Conservation (phyloP, 2,329 filamentous ascomycete genomes). For the Lasiodiplodia hormozganensis region DNA sequence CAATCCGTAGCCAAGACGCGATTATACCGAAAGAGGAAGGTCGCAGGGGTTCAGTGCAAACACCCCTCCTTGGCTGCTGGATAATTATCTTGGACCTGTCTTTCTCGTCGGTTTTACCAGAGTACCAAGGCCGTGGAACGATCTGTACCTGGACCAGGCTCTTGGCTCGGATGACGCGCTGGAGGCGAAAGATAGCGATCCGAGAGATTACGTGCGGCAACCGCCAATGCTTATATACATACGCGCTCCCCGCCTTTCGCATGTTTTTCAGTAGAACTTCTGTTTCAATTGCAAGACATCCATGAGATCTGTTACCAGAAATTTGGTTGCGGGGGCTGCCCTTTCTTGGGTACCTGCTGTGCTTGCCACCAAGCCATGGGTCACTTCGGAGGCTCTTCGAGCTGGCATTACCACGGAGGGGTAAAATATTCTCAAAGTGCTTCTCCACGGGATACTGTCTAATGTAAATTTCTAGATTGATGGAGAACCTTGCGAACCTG, state of each 20-base stretch:
- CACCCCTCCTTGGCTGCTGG: background rate
- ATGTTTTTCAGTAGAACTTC: background rate
- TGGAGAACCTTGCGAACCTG: constrained; percentile 61
- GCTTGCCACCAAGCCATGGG: constrained; percentile 32
- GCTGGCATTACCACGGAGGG: constrained; percentile 48
- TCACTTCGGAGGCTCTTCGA: constrained; percentile 50
- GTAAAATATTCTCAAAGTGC: constrained; percentile 34
- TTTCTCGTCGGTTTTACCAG: constrained; percentile 2
- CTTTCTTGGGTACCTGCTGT: background rate
- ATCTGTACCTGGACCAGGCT: background rate
- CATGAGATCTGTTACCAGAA: background rate
- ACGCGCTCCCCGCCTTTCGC: background rate
- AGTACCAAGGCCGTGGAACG: background rate
- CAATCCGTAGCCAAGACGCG: background rate
- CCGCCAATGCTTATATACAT: constrained; percentile 2
- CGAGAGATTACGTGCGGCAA: background rate
- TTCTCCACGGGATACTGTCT: background rate
- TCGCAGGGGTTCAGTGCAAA: background rate
- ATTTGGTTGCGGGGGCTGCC: background rate
- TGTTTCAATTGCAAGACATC: too few relatives aligned
- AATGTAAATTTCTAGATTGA: constrained; percentile 49
- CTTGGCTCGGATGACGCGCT: constrained; percentile 1
- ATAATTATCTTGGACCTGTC: constrained; percentile 12
- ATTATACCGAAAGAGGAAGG: constrained; percentile 3
- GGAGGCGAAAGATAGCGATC: constrained; percentile 10